Evolutionary conservation across 306 rosid genomes (phyloP).

Genomic region (cucumber (Cucumis sativus)): Cucumber_9930_V3 NC_026655.2:268001-268500

Average conservation of each 20-base stretch:
- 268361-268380: slow-evolving; percentile 73
- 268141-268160: not conserved
- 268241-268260: slow-evolving; percentile 64
- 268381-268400: slow-evolving; percentile 81
- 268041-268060: not conserved
- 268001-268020: not conserved
- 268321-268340: slow-evolving; percentile 94
- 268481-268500: slow-evolving; percentile 93
- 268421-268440: slow-evolving; percentile 80
- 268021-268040: not conserved
- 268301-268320: slow-evolving; percentile 88
- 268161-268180: not conserved
- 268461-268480: slow-evolving; percentile 97
- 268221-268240: slow-evolving; percentile 32
- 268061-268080: slow-evolving; percentile 1
- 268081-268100: not conserved
- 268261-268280: slow-evolving; percentile 27
- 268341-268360: slow-evolving; percentile 90
- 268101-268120: not conserved
- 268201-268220: slow-evolving; percentile 20
- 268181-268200: slow-evolving; percentile 11
- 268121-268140: not conserved
- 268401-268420: slow-evolving; percentile 92
- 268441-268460: slow-evolving; percentile 90
- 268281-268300: slow-evolving; percentile 39